phyloP scores from a whole-genome alignment of 139 green algal genomes.

The Chlorella sp. region DNA sequence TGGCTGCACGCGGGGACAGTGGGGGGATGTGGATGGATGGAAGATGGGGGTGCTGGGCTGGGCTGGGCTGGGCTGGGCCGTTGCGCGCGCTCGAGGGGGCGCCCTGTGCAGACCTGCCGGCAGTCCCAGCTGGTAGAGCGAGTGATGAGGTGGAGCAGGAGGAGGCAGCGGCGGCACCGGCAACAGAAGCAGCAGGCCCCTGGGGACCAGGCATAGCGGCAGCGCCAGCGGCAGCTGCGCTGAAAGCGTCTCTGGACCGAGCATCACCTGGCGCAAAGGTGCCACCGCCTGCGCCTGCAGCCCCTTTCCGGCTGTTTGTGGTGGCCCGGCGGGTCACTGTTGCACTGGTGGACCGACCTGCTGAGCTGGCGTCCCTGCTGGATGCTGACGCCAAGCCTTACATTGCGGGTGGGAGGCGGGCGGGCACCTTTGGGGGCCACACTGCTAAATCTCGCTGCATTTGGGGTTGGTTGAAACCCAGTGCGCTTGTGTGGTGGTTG shows the following conservation, averaged over 20 bases:
- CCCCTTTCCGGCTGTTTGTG: slow-evolving; percentile 30
- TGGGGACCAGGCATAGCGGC: neutral
- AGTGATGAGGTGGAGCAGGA: no score
- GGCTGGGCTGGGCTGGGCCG: no score
- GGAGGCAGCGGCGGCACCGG: neutral
- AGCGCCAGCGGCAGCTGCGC: neutral
- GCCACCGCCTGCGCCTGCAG: neutral
- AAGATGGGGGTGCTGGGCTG: no score
- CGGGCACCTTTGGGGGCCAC: no score
- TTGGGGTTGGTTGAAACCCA: no score
- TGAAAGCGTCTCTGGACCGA: no score
- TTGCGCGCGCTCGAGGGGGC: neutral
- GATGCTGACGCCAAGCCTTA: slow-evolving; percentile 42
- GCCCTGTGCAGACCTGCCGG: neutral
- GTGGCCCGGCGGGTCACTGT: slow-evolving; percentile 33
- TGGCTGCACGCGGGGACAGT: no score
- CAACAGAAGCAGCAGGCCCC: neutral
- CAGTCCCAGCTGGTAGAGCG: neutral
- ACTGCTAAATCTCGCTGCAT: no score
- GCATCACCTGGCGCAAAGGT: no score
- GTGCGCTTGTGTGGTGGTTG: no score
- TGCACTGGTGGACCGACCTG: slow-evolving; percentile 12
- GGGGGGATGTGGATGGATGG: no score
- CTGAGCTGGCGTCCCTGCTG: slow-evolving; percentile 20
- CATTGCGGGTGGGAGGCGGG: slow-evolving; percentile 28